Percentiles rank a stretch among this genome's conserved stretches.
These are phyloP conservation scores for Annulohypoxylon bovei DNA, from an alignment of 495 filamentous ascomycete genomes.

Conservation along the genomic window DNA sequence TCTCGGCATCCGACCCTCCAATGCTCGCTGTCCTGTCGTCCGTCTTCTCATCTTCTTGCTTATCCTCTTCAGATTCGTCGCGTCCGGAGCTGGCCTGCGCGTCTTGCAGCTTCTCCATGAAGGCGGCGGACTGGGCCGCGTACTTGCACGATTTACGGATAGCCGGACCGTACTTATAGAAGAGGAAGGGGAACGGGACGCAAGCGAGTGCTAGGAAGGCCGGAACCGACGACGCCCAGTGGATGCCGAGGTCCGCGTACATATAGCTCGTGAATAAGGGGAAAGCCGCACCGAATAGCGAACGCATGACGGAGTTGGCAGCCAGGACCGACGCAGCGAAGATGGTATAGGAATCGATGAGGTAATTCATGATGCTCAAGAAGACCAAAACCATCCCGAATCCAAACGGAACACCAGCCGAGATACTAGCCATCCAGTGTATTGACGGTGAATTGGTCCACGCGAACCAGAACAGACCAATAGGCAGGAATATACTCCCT, in stretches of 20 bases:
- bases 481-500: conserved; percentile 64
- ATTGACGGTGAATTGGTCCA: conserved; percentile 63
- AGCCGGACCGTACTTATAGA: conserved; percentile 65
- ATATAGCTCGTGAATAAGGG: conserved; percentile 70
- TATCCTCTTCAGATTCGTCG: neutral
- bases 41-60: neutral
- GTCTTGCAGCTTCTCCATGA: neutral
- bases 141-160: neutral
- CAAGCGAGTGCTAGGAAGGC: conserved; percentile 69
- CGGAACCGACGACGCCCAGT: conserved; percentile 70
- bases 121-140: neutral
- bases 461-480: conserved; percentile 72
- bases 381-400: conserved; percentile 66
- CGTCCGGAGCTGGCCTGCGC: neutral
- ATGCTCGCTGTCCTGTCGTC: neutral
- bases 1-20: neutral
- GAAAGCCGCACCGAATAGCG: conserved; percentile 67
- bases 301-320: conserved; percentile 70
- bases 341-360: conserved; percentile 67
- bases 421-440: conserved; percentile 60
- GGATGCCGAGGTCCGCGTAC: conserved; percentile 70
- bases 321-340: conserved; percentile 66
- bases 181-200: conserved; percentile 71
- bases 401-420: conserved; percentile 62
- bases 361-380: conserved; percentile 70